Conservation (phyloP, 2,329 filamentous ascomycete species). For the Neocatenulostroma microsporum region DNA sequence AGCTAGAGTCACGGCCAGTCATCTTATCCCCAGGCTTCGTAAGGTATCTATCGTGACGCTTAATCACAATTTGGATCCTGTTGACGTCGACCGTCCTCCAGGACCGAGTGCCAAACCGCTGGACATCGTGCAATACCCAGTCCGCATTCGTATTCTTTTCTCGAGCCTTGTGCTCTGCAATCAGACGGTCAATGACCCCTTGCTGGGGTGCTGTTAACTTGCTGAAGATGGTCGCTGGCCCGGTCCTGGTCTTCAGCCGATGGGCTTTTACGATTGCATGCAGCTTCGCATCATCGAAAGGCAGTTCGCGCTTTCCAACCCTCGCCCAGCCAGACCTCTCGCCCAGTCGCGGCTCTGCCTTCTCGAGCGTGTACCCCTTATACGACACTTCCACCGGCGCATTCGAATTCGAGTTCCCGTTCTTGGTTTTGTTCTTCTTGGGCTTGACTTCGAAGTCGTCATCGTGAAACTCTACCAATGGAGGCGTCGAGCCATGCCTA, state of each 20-base stretch:
- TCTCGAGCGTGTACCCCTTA: slow-evolving; percentile 9
- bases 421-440: slow-evolving; percentile 1
- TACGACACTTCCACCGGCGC: slow-evolving; percentile 3
- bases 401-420: no score
- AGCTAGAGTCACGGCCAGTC: not conserved
- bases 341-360: slow-evolving; percentile 3
- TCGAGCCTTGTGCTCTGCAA: slow-evolving; percentile 6
- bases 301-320: slow-evolving; percentile 9
- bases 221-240: slow-evolving; percentile 4
- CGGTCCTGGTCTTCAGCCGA: slow-evolving; percentile 1
- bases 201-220: slow-evolving; percentile 11
- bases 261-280: slow-evolving; percentile 4
- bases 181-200: slow-evolving; percentile 10
- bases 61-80: slow-evolving; percentile 9
- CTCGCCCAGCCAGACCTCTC: slow-evolving; percentile 8
- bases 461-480: not conserved
- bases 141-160: slow-evolving; percentile 12
- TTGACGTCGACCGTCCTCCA: not conserved
- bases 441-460: not conserved
- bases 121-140: slow-evolving; percentile 12
- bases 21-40: slow-evolving; percentile 4
- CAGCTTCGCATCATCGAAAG: slow-evolving; percentile 9
- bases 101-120: slow-evolving; percentile 3
- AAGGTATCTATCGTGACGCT: slow-evolving; percentile 3
- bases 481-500: not conserved